phyloP scores from a whole-genome alignment of 2,329 filamentous ascomycete species.

The Beauveria pseudobassiana region DNA sequence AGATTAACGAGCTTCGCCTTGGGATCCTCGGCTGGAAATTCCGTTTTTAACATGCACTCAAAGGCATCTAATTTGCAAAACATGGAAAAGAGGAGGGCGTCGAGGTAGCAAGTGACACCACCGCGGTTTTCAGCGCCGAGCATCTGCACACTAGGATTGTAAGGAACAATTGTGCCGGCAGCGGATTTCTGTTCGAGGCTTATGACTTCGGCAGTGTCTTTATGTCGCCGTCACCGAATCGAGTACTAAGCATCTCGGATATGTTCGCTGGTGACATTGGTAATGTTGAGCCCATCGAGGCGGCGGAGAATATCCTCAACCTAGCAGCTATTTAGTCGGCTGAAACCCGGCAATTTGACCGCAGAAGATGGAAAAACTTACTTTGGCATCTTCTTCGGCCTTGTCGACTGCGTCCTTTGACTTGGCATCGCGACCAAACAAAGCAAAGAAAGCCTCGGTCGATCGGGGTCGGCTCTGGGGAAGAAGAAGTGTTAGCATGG shows the following conservation, averaged over 20 bases:
- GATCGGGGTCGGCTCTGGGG: slow-evolving; percentile 44
- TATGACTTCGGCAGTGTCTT: slow-evolving; percentile 70
- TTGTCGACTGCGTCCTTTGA: slow-evolving; percentile 43
- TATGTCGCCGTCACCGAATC: slow-evolving; percentile 60
- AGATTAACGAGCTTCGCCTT: slow-evolving; percentile 69
- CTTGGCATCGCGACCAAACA: slow-evolving; percentile 56
- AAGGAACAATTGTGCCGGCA: slow-evolving; percentile 68
- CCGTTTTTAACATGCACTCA: slow-evolving; percentile 81
- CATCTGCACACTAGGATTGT: slow-evolving; percentile 64
- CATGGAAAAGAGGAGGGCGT: slow-evolving; percentile 90
- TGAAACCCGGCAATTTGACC: too few relatives aligned
- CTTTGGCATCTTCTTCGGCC: slow-evolving; percentile 36
- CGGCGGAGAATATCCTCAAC: slow-evolving; percentile 33
- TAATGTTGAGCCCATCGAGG: slow-evolving; percentile 37
- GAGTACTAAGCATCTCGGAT: slow-evolving; percentile 48
- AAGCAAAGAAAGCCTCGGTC: slow-evolving; percentile 50
- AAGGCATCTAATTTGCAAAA: slow-evolving; percentile 86
- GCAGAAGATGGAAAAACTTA: slow-evolving; percentile 13
- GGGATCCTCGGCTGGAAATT: slow-evolving; percentile 59
- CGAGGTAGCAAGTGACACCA: slow-evolving; percentile 89
- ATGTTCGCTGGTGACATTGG: slow-evolving; percentile 48
- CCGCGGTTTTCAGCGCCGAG: slow-evolving; percentile 80
- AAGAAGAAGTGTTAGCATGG: slow-evolving; percentile 11
- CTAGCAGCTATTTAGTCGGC: slow-evolving; percentile 20
- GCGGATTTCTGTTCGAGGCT: slow-evolving; percentile 73